Percentiles rank a stretch among this genome's conserved stretches.
These are phyloP conservation scores for Candida sanyaensis DNA, from an alignment of 1,139 yeast species.

Conservation along the genomic window DNA sequence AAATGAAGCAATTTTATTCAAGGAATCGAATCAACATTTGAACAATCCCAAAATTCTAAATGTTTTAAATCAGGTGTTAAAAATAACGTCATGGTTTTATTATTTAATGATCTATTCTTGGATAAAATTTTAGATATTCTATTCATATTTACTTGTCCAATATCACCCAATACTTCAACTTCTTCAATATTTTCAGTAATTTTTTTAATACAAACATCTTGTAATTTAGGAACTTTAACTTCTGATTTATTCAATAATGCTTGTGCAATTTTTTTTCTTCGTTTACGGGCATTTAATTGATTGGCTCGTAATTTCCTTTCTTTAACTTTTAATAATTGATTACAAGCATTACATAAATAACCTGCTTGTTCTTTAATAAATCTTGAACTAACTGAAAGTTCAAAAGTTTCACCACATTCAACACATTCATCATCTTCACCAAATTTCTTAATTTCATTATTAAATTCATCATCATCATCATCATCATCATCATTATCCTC, in stretches of 20 bases:
- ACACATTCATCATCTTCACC: conserved; percentile 59
- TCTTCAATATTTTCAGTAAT: conserved; percentile 75
- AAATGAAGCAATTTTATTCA: conserved; percentile 69
- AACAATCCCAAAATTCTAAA: conserved; percentile 90
- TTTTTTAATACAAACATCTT: conserved; percentile 73
- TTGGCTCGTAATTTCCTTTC: conserved; percentile 50
- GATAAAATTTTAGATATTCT: conserved; percentile 76
- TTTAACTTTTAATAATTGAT: conserved; percentile 41
- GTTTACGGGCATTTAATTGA: conserved; percentile 65
- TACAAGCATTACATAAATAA: conserved; percentile 69
- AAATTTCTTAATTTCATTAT: conserved; percentile 27
- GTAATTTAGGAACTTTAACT: conserved; percentile 66
- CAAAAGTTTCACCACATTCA: conserved; percentile 58
- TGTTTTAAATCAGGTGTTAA: conserved; percentile 56
- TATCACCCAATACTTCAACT: conserved; percentile 77
- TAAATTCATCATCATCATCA: conserved; percentile 29
- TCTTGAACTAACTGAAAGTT: conserved; percentile 66
- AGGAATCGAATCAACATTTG: conserved; percentile 66
- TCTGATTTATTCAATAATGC: conserved; percentile 76
- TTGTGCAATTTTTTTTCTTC: conserved; percentile 77
- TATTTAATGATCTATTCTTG: conserved; percentile 75
- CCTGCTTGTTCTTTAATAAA: conserved; percentile 51
- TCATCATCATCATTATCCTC: conserved; percentile 35
- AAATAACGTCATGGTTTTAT: conserved; percentile 71
- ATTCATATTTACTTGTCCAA: conserved; percentile 64